Evolutionary conservation across 208 protist species (phyloP).

Genomic region (Trypanosoma platydactyli): DNA sequence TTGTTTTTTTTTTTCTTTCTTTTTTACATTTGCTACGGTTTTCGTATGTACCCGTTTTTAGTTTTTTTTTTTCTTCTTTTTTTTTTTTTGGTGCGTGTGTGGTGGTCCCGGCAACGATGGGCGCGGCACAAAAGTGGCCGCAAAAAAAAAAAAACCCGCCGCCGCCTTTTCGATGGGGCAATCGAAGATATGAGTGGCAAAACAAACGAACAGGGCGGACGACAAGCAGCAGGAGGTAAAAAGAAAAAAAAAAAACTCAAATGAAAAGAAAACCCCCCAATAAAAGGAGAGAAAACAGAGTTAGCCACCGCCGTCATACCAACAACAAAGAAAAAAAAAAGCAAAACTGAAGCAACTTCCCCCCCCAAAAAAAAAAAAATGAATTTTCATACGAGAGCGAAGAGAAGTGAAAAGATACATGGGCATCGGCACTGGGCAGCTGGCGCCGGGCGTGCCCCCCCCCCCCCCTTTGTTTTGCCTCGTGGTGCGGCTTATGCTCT

Average conservation of each 20-base stretch:
- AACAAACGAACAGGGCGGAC: constrained; percentile 1
- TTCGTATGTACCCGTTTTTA: neutral
- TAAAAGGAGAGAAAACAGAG: neutral
- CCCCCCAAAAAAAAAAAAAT: constrained; percentile 3
- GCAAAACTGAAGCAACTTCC: too few relatives aligned
- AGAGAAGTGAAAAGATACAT: too few relatives aligned
- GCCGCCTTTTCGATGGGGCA: too few relatives aligned
- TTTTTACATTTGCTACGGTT: neutral
- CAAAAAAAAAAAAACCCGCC: neutral
- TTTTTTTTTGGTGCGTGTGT: neutral
- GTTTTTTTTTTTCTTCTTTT: neutral
- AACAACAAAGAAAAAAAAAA: neutral
- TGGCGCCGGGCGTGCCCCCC: too few relatives aligned
- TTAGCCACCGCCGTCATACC: neutral
- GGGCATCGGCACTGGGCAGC: too few relatives aligned
- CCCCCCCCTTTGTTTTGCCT: too few relatives aligned
- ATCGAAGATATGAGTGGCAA: neutral
- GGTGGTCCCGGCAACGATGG: neutral
- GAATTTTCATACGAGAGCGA: too few relatives aligned
- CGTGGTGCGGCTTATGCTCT: too few relatives aligned
- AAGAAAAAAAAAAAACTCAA: constrained; percentile 14
- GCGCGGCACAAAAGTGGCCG: neutral
- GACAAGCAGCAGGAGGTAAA: constrained; percentile 17
- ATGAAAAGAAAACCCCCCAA: neutral
- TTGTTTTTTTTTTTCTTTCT: constrained; percentile 5